Percentiles rank a stretch among this genome's conserved stretches.
Evolutionary conservation across 192 early-diverging fungal species (phyloP).

Genomic region (Diversispora epigaea): DNA sequence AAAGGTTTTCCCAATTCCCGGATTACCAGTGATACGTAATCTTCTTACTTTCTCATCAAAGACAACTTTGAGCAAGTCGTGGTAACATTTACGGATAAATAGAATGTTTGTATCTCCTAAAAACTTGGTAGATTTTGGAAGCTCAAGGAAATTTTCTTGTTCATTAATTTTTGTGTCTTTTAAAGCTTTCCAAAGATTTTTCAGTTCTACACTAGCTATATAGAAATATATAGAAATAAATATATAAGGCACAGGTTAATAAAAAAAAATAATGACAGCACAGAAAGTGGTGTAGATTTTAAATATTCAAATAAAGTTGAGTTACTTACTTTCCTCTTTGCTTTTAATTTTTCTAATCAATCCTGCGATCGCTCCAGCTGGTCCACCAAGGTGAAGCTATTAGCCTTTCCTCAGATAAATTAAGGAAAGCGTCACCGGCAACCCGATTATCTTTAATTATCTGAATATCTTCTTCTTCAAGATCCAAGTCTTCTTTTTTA

Average conservation of each 20-base stretch:
- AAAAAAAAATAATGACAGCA: not conserved
- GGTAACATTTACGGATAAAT: conserved; percentile 15
- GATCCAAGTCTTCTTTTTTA: too few relatives aligned
- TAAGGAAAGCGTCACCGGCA: too few relatives aligned
- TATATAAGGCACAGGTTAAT: not conserved
- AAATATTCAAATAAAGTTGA: not conserved
- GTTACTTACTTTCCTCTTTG: not conserved
- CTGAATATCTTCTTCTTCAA: too few relatives aligned
- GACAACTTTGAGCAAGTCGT: not conserved
- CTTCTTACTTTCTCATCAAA: conserved; percentile 9
- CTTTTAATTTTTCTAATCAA: too few relatives aligned
- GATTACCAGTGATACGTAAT: conserved; percentile 23
- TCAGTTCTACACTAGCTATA: not conserved
- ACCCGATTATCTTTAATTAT: too few relatives aligned
- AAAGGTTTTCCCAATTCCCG: conserved; percentile 18
- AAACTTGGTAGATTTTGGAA: not conserved
- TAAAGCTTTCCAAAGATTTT: conserved; percentile 1
- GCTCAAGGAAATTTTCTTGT: not conserved
- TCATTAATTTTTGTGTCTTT: conserved; percentile 1
- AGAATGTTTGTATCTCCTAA: conserved; percentile 9
- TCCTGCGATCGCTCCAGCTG: too few relatives aligned
- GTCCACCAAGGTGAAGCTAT: too few relatives aligned
- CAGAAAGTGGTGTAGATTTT: too few relatives aligned
- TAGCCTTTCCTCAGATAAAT: too few relatives aligned
- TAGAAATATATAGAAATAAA: not conserved